phyloP scores from a whole-genome alignment of 192 early-diverging fungal genomes.

The Obelidium mucronatum region DNA sequence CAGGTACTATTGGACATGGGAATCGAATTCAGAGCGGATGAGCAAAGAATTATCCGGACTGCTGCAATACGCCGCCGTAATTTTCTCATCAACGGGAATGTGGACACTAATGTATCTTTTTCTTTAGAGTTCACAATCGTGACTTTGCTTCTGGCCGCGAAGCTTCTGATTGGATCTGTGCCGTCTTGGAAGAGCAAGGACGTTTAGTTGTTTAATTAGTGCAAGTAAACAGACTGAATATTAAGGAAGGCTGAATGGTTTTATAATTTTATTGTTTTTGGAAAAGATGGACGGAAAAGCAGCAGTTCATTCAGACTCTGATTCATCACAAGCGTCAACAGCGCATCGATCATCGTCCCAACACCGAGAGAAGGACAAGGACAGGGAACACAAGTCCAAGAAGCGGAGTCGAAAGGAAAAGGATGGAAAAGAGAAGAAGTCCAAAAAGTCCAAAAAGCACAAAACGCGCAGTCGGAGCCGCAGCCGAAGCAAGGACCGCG shows the following conservation, averaged over 20 bases:
- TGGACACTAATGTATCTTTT: not conserved
- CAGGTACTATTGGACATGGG: not conserved
- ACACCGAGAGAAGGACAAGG: not conserved
- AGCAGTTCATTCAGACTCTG: not conserved
- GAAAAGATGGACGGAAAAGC: not conserved
- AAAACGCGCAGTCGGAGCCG: not conserved
- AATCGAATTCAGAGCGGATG: not conserved
- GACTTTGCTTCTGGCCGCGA: slow-evolving; percentile 33
- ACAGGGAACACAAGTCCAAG: not conserved
- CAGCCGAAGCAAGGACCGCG: slow-evolving; percentile 1
- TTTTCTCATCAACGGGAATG: not conserved
- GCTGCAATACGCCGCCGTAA: not conserved
- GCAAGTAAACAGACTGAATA: no score
- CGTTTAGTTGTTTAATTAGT: slow-evolving; percentile 21
- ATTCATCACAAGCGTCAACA: not conserved
- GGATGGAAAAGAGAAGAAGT: not conserved
- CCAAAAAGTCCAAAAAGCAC: not conserved
- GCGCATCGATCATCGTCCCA: not conserved
- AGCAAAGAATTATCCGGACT: not conserved
- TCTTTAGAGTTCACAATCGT: slow-evolving; percentile 21
- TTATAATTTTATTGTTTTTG: not conserved
- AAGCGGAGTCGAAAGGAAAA: slow-evolving; percentile 2
- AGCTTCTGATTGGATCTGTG: slow-evolving; percentile 35
- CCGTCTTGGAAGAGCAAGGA: slow-evolving; percentile 26
- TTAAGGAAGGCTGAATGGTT: no score